phyloP scores from a whole-genome alignment of 2,329 filamentous ascomycete genomes.

The Colletotrichum spinosum region DNA sequence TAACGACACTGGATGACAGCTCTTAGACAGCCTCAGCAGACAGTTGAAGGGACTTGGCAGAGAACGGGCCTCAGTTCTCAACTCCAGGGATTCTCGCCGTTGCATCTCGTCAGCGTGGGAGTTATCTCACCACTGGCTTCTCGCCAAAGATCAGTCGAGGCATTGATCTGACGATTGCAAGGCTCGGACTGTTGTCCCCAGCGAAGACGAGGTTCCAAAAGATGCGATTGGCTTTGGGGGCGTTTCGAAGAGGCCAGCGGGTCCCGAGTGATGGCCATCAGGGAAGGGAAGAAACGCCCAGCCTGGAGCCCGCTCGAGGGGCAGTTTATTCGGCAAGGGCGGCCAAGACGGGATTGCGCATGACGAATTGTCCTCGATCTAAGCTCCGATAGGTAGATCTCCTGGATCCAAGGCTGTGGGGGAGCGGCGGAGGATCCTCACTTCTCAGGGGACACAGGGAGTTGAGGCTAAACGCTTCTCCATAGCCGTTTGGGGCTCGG shows the following conservation, averaged over 20 bases:
- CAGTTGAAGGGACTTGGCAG: slow-evolving; percentile 35
- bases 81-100: slow-evolving; percentile 18
- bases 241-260: slow-evolving; percentile 34
- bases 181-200: slow-evolving; percentile 12
- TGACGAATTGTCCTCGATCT: slow-evolving; percentile 27
- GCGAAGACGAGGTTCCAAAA: slow-evolving; percentile 11
- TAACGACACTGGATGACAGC: slow-evolving; percentile 34
- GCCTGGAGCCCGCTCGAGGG: slow-evolving; percentile 8
- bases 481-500: slow-evolving; percentile 25
- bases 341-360: slow-evolving; percentile 21
- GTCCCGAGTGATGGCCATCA: slow-evolving; percentile 17
- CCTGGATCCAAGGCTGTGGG: slow-evolving; percentile 19
- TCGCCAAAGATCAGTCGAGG: slow-evolving; percentile 35
- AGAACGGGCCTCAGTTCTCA: slow-evolving; percentile 16
- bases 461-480: slow-evolving; percentile 20
- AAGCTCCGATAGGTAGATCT: slow-evolving; percentile 34
- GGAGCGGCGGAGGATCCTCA: slow-evolving; percentile 23
- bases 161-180: slow-evolving; percentile 32
- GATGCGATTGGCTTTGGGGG: slow-evolving; percentile 32
- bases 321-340: slow-evolving; percentile 26
- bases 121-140: slow-evolving; percentile 24
- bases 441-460: background rate
- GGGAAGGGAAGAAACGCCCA: slow-evolving; percentile 17
- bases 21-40: slow-evolving; percentile 23
- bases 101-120: slow-evolving; percentile 1